Conservation (phyloP, 441 rosid genomes). For the Populus hybrid region DNA sequence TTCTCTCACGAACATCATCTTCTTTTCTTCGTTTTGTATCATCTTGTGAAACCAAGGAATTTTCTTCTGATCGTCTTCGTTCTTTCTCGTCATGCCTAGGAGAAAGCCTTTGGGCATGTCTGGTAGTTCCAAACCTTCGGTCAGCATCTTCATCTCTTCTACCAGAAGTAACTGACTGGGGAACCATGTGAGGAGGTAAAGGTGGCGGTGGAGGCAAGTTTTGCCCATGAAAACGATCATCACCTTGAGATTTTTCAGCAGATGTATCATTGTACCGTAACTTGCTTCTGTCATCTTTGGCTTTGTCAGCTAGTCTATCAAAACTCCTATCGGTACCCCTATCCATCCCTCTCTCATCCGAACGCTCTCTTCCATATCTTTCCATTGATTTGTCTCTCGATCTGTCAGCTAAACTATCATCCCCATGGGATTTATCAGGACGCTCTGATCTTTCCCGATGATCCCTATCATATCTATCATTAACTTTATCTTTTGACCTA, state of each 20-base stretch:
- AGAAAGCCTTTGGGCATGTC: slow-evolving; percentile 90
- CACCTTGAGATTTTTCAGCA: slow-evolving; percentile 59
- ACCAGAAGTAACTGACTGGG: slow-evolving; percentile 70
- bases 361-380: slow-evolving; percentile 89
- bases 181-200: slow-evolving; percentile 81
- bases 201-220: slow-evolving; percentile 99
- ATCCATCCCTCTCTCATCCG: slow-evolving; percentile 76
- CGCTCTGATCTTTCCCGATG: slow-evolving; percentile 83
- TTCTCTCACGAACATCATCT: slow-evolving; percentile 89
- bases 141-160: slow-evolving; percentile 87
- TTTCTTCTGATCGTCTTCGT: slow-evolving; percentile 95
- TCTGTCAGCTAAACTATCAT: slow-evolving; percentile 61
- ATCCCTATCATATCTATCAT: slow-evolving; percentile 82
- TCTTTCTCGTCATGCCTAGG: slow-evolving; percentile 98
- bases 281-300: slow-evolving; percentile 81
- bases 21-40: slow-evolving; percentile 94
- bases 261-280: slow-evolving; percentile 56
- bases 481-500: slow-evolving; percentile 75
- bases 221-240: slow-evolving; percentile 86
- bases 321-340: slow-evolving; percentile 62
- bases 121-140: slow-evolving; percentile 64
- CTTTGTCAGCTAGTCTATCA: slow-evolving; percentile 60
- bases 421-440: slow-evolving; percentile 70
- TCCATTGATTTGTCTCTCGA: slow-evolving; percentile 86
- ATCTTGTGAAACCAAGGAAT: slow-evolving; percentile 57